A percentile compares a stretch with the other conserved stretches of the same genome.
Conservation (phyloP, 768 basidiomycete genomes). For the Phanerochaete carnosa region DNA sequence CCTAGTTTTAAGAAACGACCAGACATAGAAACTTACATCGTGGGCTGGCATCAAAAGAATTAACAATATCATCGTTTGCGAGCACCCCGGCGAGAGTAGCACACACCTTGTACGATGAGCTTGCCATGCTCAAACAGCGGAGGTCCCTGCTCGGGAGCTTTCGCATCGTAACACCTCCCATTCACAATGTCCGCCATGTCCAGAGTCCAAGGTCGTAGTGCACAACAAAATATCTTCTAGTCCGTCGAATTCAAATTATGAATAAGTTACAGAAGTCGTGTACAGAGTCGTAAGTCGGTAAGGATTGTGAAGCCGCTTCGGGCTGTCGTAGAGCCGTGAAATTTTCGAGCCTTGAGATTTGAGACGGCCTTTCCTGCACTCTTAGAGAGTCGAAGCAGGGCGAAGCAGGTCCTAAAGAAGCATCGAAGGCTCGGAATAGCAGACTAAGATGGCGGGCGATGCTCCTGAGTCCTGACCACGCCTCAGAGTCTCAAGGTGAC, state of each 20-base stretch:
- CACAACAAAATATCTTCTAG: not conserved
- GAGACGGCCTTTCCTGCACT: not conserved
- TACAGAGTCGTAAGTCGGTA: not conserved
- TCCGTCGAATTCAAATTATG: not conserved
- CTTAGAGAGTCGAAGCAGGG: not conserved
- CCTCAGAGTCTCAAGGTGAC: not conserved
- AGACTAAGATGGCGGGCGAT: not conserved
- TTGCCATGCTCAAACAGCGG: conserved; percentile 61
- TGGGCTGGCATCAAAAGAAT: conserved; percentile 46
- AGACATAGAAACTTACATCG: not conserved
- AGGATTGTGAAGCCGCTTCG: not conserved
- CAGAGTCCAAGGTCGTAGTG: not conserved
- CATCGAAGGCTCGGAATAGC: not conserved
- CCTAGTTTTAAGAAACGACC: not conserved
- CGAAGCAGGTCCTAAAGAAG: not conserved
- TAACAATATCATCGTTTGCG: conserved; percentile 33
- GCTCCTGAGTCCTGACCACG: not conserved
- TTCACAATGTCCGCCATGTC: conserved; percentile 24
- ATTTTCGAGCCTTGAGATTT: not conserved
- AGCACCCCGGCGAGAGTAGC: not conserved
- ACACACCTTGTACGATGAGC: conserved; percentile 56
- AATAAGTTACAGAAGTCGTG: not conserved
- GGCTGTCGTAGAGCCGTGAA: not conserved
- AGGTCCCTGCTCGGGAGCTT: conserved; percentile 43
- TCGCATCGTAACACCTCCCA: conserved; percentile 35